A percentile compares a stretch with the other conserved stretches of the same genome.
Evolutionary conservation across 2,329 filamentous ascomycete genomes (phyloP).

Genomic region (Aspergillus sergii): DNA sequence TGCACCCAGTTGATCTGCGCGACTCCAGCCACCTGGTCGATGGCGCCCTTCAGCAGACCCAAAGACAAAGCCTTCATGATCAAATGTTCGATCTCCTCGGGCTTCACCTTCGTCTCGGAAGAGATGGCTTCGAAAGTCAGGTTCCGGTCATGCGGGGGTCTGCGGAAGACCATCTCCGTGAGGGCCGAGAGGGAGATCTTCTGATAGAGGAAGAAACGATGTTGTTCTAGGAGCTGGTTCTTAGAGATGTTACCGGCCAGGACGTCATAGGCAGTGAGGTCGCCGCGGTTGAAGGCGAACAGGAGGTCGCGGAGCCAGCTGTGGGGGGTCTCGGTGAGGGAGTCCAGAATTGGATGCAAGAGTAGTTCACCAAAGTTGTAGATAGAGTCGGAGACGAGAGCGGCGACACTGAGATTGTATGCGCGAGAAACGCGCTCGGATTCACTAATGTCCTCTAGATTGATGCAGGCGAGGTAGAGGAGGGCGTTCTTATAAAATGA

Average conservation of each 20-base stretch:
- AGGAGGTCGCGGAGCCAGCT: conserved; percentile 93
- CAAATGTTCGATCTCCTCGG: conserved; percentile 92
- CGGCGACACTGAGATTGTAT: conserved; percentile 90
- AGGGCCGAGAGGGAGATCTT: conserved; percentile 97
- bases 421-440: conserved; percentile 80
- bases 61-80: conserved; percentile 99
- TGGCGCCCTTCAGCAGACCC: conserved; percentile 84
- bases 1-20: conserved; percentile 98
- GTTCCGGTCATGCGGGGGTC: conserved; percentile 90
- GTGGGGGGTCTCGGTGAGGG: conserved; percentile 72
- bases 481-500: conserved; percentile 97
- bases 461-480: conserved; percentile 94
- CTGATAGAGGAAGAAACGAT: conserved; percentile 84
- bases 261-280: conserved; percentile 82
- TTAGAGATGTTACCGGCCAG: conserved; percentile 79
- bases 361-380: conserved; percentile 99
- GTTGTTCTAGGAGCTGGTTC: conserved; percentile 75
- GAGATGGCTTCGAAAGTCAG: conserved; percentile 91
- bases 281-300: conserved; percentile 95
- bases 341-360: conserved; percentile 91
- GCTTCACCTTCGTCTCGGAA: conserved; percentile 86
- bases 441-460: conserved; percentile 72
- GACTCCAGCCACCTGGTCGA: conserved; percentile 93
- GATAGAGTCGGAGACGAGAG: conserved; percentile 89
- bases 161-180: conserved; percentile 93